phyloP scores from a whole-genome alignment of 306 rosid genomes.

The Castanea crenata region DNA sequence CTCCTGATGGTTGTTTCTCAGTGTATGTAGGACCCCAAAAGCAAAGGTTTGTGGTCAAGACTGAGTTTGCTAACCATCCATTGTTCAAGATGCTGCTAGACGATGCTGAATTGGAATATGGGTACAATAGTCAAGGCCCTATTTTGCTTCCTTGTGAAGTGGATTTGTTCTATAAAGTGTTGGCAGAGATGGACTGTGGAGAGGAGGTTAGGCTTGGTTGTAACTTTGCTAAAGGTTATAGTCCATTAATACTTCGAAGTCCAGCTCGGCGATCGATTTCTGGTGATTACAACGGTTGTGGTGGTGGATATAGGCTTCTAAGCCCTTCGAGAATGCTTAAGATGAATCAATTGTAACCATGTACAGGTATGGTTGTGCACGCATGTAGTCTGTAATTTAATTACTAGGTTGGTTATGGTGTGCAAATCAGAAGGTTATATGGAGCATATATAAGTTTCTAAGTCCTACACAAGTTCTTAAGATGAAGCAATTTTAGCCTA shows the following conservation, averaged over 20 bases:
- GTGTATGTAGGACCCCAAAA: slow-evolving; percentile 65
- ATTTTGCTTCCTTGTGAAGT: slow-evolving; percentile 68
- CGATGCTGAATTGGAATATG: slow-evolving; percentile 64
- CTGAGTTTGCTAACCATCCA: slow-evolving; percentile 52
- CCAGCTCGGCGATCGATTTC: slow-evolving; percentile 5
- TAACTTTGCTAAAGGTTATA: slow-evolving; percentile 4
- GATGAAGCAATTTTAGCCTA: slow-evolving; percentile 12
- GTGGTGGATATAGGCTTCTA: slow-evolving; percentile 23
- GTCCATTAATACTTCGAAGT: slow-evolving; percentile 20
- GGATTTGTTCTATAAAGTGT: slow-evolving; percentile 43
- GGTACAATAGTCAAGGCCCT: slow-evolving; percentile 58
- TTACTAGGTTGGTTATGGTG: no score
- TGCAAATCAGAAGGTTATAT: background rate
- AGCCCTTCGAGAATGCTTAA: slow-evolving; percentile 21
- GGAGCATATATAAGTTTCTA: slow-evolving; percentile 22
- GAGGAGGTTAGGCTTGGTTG: background rate
- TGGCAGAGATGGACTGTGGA: slow-evolving; percentile 48
- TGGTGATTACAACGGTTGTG: background rate
- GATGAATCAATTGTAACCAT: slow-evolving; percentile 12
- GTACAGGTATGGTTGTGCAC: background rate
- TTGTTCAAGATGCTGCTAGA: slow-evolving; percentile 57
- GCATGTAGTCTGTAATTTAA: background rate
- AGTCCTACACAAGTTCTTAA: slow-evolving; percentile 19
- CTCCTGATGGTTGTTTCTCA: slow-evolving; percentile 46
- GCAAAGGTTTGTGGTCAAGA: slow-evolving; percentile 48